Evolutionary conservation across 169 alveolate genomes (phyloP).

Genomic region (Cytauxzoon felis): DNA sequence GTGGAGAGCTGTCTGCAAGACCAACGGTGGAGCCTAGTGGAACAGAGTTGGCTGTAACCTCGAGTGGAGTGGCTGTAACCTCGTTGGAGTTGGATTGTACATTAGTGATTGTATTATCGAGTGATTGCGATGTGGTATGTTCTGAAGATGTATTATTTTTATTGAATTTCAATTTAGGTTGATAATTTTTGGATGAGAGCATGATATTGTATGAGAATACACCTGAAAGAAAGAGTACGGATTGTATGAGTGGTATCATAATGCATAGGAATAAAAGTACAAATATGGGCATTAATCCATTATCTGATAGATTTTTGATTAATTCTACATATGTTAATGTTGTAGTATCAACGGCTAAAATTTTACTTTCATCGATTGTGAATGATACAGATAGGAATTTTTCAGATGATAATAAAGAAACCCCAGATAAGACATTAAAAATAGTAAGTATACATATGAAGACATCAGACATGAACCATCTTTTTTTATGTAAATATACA

Average conservation of each 20-base stretch:
- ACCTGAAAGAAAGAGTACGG: conserved; percentile 30
- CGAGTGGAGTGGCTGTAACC: too few relatives aligned
- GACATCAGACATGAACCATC: conserved; percentile 52
- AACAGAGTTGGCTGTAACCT: too few relatives aligned
- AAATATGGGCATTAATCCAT: conserved; percentile 20
- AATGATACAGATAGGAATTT: conserved; percentile 44
- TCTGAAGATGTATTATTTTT: conserved; percentile 10
- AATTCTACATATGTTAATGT: conserved; percentile 43
- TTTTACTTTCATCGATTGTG: conserved; percentile 38
- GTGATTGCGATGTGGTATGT: too few relatives aligned
- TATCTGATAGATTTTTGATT: conserved; percentile 8
- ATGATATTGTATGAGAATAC: conserved; percentile 46
- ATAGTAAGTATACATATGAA: conserved; percentile 43
- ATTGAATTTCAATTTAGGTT: conserved; percentile 17
- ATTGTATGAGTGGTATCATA: conserved; percentile 39
- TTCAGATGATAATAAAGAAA: conserved; percentile 40
- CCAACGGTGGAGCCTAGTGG: too few relatives aligned
- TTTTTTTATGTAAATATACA: conserved; percentile 6
- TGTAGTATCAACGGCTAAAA: conserved; percentile 22
- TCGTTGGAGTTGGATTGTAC: too few relatives aligned
- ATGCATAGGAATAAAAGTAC: conserved; percentile 33
- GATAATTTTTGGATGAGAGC: conserved; percentile 4
- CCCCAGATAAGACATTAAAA: conserved; percentile 30
- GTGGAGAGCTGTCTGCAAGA: too few relatives aligned
- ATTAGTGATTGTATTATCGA: too few relatives aligned